Evolutionary conservation across 2,329 filamentous ascomycete genomes (phyloP).

Genomic region (Colletotrichum falcatum): DNA sequence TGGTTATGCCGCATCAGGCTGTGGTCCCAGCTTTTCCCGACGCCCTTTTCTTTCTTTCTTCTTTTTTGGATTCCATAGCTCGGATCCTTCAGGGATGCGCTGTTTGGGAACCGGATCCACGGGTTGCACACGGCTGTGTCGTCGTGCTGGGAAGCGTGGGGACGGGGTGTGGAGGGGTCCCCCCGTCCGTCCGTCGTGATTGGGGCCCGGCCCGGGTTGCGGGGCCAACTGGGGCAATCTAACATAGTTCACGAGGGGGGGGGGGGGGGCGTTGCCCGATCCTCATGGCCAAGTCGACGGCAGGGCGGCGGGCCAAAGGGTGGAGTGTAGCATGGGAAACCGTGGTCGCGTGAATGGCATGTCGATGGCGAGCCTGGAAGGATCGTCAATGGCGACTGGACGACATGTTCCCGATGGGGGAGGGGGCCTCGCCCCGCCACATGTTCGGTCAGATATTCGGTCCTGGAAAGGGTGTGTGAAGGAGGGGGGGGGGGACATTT

Average conservation of each 20-base stretch:
- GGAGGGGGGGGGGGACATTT: background rate
- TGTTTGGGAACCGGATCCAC: constrained; percentile 27
- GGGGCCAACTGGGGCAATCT: too few species aligned
- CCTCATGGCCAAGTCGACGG: constrained; percentile 21
- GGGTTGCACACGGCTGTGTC: constrained; percentile 25
- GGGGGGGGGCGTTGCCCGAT: too few species aligned
- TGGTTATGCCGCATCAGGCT: constrained; percentile 37
- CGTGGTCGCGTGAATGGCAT: constrained; percentile 38
- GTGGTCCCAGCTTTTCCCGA: too few species aligned
- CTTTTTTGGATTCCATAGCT: too few species aligned
- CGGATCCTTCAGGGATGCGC: too few species aligned
- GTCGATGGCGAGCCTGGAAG: constrained; percentile 19
- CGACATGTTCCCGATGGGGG: constrained; percentile 13
- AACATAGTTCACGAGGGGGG: too few species aligned
- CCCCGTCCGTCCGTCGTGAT: too few species aligned
- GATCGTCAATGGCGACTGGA: constrained; percentile 37
- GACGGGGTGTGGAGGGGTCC: background rate
- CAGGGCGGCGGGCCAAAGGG: constrained; percentile 31
- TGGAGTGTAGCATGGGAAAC: constrained; percentile 35
- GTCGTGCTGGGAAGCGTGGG: background rate
- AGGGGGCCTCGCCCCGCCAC: constrained; percentile 25
- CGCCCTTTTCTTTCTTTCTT: too few species aligned
- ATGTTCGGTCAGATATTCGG: constrained; percentile 35
- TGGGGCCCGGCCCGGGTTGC: too few species aligned
- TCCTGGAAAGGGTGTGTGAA: constrained; percentile 14